Evolutionary conservation across 2,329 filamentous ascomycete species (phyloP).

Genomic region (Pezicula carpinea): DNA sequence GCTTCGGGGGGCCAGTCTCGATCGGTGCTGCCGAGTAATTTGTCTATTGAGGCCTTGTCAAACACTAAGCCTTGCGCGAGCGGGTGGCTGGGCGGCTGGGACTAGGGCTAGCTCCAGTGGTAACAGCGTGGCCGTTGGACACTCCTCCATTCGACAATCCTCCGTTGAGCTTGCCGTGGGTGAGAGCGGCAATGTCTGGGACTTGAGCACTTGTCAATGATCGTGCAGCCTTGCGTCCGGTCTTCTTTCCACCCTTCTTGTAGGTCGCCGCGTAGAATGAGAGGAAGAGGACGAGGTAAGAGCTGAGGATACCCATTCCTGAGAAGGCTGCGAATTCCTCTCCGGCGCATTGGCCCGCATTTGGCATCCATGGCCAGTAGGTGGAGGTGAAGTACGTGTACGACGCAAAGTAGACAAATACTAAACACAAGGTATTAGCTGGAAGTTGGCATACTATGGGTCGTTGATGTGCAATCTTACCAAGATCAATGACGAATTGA

Average conservation of each 20-base stretch:
- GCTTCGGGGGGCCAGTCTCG: conserved; percentile 5
- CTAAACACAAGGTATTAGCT: conserved; percentile 44
- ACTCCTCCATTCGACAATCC: conserved; percentile 36
- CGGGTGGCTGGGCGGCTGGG: conserved; percentile 25
- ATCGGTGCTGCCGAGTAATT: conserved; percentile 4
- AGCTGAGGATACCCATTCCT: conserved; percentile 86
- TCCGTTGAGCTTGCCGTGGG: conserved; percentile 38
- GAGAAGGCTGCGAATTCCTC: conserved; percentile 95
- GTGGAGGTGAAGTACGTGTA: conserved; percentile 95
- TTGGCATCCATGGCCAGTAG: conserved; percentile 84
- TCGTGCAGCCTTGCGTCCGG: conserved; percentile 68
- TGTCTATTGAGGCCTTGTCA: not conserved
- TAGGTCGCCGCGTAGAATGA: conserved; percentile 98
- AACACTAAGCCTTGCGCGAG: conserved; percentile 30
- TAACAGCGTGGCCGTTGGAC: conserved; percentile 45
- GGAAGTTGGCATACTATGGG: conserved; percentile 6
- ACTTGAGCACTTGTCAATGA: conserved; percentile 39
- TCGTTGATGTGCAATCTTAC: conserved; percentile 49
- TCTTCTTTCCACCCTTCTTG: conserved; percentile 77
- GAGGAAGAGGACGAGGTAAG: conserved; percentile 97
- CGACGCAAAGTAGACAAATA: conserved; percentile 98
- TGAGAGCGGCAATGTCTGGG: conserved; percentile 27
- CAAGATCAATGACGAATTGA: conserved; percentile 95
- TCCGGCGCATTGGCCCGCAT: conserved; percentile 79
- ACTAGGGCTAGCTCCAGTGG: conserved; percentile 23